These are phyloP conservation scores for Lactuca sativa DNA, from an alignment of 129 eudicot species.

Conservation along the genomic window DNA sequence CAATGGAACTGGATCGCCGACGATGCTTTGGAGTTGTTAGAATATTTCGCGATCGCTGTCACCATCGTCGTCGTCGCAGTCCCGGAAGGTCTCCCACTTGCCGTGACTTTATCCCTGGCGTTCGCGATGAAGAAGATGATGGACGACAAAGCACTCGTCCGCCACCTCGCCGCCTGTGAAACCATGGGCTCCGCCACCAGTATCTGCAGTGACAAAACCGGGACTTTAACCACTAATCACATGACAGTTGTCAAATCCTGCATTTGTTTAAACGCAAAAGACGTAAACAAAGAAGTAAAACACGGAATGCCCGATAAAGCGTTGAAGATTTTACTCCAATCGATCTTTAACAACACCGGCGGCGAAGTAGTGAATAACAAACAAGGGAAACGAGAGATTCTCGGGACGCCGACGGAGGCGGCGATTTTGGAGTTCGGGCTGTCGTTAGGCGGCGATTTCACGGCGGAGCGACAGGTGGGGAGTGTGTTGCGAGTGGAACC, in stretches of 20 bases:
- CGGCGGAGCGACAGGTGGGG: conserved; percentile 42
- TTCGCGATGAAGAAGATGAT: conserved; percentile 98
- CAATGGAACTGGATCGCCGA: conserved; percentile 62
- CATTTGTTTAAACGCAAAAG: conserved; percentile 64
- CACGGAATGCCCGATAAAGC: conserved; percentile 53
- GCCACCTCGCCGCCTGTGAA: conserved; percentile 93
- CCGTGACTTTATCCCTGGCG: conserved; percentile 89
- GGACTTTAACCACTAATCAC: conserved; percentile 83
- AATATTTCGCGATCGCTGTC: conserved; percentile 88
- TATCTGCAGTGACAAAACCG: conserved; percentile 96
- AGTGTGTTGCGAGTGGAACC: conserved; percentile 78
- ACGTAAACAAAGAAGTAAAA: conserved; percentile 40
- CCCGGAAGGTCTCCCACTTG: conserved; percentile 96
- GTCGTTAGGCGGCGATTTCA: conserved; percentile 82
- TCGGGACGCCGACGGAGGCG: conserved; percentile 90
- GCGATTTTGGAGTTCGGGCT: conserved; percentile 78
- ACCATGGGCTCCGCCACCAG: conserved; percentile 99
- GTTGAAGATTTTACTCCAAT: conserved; percentile 50
- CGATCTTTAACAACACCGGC: conserved; percentile 86
- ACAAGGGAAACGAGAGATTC: conserved; percentile 67
- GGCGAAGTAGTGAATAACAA: conserved; percentile 84
- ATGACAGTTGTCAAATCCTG: conserved; percentile 98
- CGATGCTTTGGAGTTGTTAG: conserved; percentile 71
- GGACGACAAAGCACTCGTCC: conserved; percentile 93
- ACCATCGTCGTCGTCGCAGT: conserved; percentile 97